Conservation (phyloP, 139 green algal species). For the Chlorokybus atmophyticus region DNA sequence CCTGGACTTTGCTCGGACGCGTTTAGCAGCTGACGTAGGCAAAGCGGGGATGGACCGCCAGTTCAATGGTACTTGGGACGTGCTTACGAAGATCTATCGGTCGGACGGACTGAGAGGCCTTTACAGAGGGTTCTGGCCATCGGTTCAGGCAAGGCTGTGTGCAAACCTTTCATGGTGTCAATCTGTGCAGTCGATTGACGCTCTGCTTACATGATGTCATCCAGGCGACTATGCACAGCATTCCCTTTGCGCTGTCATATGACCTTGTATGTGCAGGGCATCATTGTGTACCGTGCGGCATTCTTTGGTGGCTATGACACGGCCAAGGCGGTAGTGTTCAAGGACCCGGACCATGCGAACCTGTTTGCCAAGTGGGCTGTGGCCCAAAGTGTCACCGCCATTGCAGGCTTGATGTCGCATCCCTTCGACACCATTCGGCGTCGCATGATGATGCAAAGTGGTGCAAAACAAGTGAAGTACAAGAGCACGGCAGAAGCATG, state of each 20-base stretch:
- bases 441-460: slow-evolving; percentile 92
- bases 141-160: too few relatives aligned
- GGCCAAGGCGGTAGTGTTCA: slow-evolving; percentile 56
- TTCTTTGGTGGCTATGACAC: slow-evolving; percentile 99
- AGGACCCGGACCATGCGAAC: neutral
- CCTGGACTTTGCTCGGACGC: slow-evolving; percentile 96
- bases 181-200: too few relatives aligned
- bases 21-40: slow-evolving; percentile 85
- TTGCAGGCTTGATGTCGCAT: slow-evolving; percentile 79
- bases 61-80: slow-evolving; percentile 84
- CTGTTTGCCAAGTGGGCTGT: slow-evolving; percentile 68
- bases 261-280: slow-evolving; percentile 94
- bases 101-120: slow-evolving; percentile 35
- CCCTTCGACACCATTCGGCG: slow-evolving; percentile 97
- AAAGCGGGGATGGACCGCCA: slow-evolving; percentile 43
- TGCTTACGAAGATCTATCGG: slow-evolving; percentile 63
- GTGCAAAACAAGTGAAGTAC: slow-evolving; percentile 39
- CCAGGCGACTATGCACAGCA: too few relatives aligned
- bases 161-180: too few relatives aligned
- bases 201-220: too few relatives aligned
- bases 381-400: slow-evolving; percentile 62
- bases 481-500: slow-evolving; percentile 80
- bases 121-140: slow-evolving; percentile 80
- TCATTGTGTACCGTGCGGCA: slow-evolving; percentile 95
- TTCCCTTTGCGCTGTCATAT: too few relatives aligned